These are phyloP conservation scores for Solidago caesia DNA, from an alignment of 129 eudicot species.

Conservation along the genomic window DNA sequence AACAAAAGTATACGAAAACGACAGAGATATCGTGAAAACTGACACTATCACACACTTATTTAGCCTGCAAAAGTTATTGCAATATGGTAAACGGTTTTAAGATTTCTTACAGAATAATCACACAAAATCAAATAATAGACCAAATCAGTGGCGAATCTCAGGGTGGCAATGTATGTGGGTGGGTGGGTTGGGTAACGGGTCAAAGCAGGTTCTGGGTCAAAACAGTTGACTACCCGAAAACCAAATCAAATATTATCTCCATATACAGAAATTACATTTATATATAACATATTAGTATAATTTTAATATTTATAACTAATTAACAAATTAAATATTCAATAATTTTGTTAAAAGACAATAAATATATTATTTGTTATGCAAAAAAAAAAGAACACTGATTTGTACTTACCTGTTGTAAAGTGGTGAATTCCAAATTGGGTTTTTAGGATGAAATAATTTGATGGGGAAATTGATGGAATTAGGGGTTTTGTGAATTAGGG, in stretches of 20 bases:
- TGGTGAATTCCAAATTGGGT: too few relatives aligned
- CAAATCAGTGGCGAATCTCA: too few relatives aligned
- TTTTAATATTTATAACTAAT: too few relatives aligned
- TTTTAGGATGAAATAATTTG: too few relatives aligned
- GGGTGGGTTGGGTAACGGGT: neutral
- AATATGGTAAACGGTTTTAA: neutral
- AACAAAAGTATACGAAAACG: neutral
- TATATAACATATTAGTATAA: too few relatives aligned
- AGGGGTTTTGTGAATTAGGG: too few relatives aligned
- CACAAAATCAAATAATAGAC: neutral
- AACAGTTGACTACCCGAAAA: neutral
- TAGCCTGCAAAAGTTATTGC: constrained; percentile 1
- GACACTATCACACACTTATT: neutral
- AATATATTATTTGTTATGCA: too few relatives aligned
- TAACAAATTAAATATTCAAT: too few relatives aligned
- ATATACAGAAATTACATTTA: neutral
- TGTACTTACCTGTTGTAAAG: too few relatives aligned
- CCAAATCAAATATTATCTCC: neutral
- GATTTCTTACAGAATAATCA: neutral
- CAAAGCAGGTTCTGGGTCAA: neutral
- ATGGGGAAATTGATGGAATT: too few relatives aligned
- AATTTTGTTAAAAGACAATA: too few relatives aligned
- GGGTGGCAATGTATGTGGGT: neutral
- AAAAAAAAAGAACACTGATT: too few relatives aligned
- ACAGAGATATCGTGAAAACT: neutral